Conservation (phyloP, 257 asterid genomes). For the Cynanchum wilfordii region DNA sequence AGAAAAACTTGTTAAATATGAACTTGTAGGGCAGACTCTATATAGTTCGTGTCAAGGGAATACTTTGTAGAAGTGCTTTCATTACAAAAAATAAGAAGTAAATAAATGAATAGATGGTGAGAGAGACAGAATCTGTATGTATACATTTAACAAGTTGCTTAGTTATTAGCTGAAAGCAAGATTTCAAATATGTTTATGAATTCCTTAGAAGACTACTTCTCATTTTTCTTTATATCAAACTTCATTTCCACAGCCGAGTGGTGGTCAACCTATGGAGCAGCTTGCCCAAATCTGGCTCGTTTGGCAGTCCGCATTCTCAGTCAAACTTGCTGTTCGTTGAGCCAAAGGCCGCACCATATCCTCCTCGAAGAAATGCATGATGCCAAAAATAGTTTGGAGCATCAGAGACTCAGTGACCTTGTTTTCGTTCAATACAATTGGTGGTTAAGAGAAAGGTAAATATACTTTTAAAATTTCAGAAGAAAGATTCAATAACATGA, state of each 20-base stretch:
- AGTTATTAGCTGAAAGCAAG: not conserved
- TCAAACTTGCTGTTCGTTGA: constrained; percentile 74
- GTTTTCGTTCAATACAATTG: constrained; percentile 74
- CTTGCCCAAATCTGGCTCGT: constrained; percentile 91
- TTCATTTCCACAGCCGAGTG: constrained; percentile 63
- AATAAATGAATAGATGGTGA: not conserved
- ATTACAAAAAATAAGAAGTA: not conserved
- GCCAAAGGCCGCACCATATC: constrained; percentile 40
- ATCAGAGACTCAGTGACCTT: constrained; percentile 66
- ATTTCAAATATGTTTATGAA: not conserved
- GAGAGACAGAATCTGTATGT: not conserved
- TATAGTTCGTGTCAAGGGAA: not conserved
- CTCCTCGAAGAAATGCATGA: constrained; percentile 59
- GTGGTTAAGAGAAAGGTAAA: constrained; percentile 79
- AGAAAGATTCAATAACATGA: constrained; percentile 7
- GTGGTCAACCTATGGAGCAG: constrained; percentile 94
- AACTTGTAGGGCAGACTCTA: not conserved
- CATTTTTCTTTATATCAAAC: constrained; percentile 11
- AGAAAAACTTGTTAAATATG: too few species aligned
- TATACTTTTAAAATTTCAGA: not conserved
- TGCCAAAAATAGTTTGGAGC: constrained; percentile 68
- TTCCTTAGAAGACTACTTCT: not conserved
- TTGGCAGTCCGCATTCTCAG: constrained; percentile 73
- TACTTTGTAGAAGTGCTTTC: not conserved
- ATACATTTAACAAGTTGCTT: not conserved